Conservation (phyloP, 1,284 basidiomycete species). For the Thelephora terrestris region DNA sequence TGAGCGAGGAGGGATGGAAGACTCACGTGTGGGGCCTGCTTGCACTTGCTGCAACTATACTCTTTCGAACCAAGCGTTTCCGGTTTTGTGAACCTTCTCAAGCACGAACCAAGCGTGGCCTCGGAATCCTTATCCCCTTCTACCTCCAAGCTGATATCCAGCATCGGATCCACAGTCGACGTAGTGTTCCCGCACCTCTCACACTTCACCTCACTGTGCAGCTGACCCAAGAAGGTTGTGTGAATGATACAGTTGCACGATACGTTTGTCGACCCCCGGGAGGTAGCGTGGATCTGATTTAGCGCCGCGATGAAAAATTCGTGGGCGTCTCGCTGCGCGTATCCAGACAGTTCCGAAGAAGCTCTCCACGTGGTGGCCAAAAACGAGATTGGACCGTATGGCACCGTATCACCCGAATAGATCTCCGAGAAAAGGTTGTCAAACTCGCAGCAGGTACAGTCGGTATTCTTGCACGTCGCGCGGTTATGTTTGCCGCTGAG, state of each 20-base stretch:
- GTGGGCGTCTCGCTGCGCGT: conserved; percentile 92
- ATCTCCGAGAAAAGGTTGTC: conserved; percentile 85
- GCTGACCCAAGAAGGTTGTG: conserved; percentile 78
- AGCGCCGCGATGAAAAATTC: conserved; percentile 81
- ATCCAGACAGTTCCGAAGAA: conserved; percentile 75
- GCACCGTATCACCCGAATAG: conserved; percentile 55
- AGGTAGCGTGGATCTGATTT: conserved; percentile 78
- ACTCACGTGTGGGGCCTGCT: conserved; percentile 52
- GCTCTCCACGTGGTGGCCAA: conserved; percentile 84
- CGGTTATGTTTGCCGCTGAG: conserved; percentile 79
- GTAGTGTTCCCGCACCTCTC: conserved; percentile 69
- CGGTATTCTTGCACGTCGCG: conserved; percentile 56
- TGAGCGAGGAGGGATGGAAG: conserved; percentile 5
- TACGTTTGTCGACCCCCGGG: conserved; percentile 58
- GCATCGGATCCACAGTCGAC: conserved; percentile 79
- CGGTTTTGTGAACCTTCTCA: conserved; percentile 69
- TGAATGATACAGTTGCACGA: conserved; percentile 91
- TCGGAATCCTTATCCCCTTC: conserved; percentile 43
- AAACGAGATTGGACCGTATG: conserved; percentile 80
- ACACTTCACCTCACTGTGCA: conserved; percentile 88
- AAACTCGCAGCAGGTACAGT: conserved; percentile 93
- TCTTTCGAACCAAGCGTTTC: conserved; percentile 67
- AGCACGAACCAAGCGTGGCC: conserved; percentile 57
- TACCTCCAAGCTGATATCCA: conserved; percentile 88
- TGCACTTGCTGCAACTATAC: conserved; percentile 68